These are phyloP conservation scores for Neospora caninum DNA, from an alignment of 169 alveolate genomes.

Conservation along the genomic window DNA sequence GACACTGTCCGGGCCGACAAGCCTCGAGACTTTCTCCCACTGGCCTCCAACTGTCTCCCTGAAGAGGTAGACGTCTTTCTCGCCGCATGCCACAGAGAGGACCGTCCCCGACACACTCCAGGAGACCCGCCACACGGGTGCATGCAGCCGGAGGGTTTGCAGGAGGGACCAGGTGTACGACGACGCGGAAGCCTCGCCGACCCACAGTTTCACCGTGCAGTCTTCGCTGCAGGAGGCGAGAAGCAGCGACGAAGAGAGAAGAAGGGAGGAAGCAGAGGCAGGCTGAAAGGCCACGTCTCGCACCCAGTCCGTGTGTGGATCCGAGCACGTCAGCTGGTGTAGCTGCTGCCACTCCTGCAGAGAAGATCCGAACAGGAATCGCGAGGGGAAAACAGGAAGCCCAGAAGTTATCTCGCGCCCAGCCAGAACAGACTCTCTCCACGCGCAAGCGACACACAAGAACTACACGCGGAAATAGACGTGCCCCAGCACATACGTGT, in stretches of 20 bases:
- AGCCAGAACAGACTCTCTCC: no score
- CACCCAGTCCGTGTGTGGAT: constrained; percentile 86
- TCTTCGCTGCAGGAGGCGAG: constrained; percentile 85
- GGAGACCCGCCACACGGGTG: constrained; percentile 78
- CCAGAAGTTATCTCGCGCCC: not conserved
- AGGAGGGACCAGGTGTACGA: constrained; percentile 65
- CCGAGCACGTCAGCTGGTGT: constrained; percentile 54
- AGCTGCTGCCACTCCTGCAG: constrained; percentile 47
- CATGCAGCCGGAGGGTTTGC: constrained; percentile 71
- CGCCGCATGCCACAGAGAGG: constrained; percentile 77
- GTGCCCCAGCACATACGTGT: no score
- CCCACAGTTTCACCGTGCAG: constrained; percentile 74
- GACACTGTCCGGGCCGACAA: constrained; percentile 31
- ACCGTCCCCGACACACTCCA: constrained; percentile 80
- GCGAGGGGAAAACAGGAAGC: not conserved
- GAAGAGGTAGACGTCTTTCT: constrained; percentile 68
- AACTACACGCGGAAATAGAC: no score
- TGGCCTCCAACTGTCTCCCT: constrained; percentile 74
- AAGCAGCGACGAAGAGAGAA: constrained; percentile 65
- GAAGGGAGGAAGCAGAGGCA: constrained; percentile 69
- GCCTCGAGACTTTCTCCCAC: constrained; percentile 73
- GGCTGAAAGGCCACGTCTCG: constrained; percentile 92
- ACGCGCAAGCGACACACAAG: no score
- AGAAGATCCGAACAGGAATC: not conserved
- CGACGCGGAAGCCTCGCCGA: constrained; percentile 14